These are phyloP conservation scores for Serendipita sp. DNA, from an alignment of 1,284 basidiomycete genomes.

Conservation along the genomic window DNA sequence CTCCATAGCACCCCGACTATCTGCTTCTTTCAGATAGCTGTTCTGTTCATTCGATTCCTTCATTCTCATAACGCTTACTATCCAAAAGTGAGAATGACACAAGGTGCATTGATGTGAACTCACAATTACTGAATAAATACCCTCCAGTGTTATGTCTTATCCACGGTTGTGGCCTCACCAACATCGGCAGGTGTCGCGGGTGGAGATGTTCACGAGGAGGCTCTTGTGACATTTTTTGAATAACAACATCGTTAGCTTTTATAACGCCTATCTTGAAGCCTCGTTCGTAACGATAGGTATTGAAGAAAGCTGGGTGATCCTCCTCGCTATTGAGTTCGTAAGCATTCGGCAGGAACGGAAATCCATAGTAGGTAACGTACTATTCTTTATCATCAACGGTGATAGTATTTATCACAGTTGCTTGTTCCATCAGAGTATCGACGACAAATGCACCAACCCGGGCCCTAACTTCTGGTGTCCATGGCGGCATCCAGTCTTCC, in stretches of 20 bases:
- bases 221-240: constrained; percentile 69
- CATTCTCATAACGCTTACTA: constrained; percentile 76
- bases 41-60: constrained; percentile 85
- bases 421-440: constrained; percentile 71
- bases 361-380: not conserved
- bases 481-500: constrained; percentile 62
- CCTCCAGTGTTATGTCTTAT: constrained; percentile 65
- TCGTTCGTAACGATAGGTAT: constrained; percentile 85
- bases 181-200: constrained; percentile 92
- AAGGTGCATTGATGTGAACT: constrained; percentile 17
- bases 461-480: constrained; percentile 67
- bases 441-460: constrained; percentile 76
- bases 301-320: constrained; percentile 82
- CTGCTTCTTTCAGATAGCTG: constrained; percentile 67
- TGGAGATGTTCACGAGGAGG: constrained; percentile 65
- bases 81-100: constrained; percentile 1
- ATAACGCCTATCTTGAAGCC: constrained; percentile 88
- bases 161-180: constrained; percentile 87
- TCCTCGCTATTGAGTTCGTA: constrained; percentile 39
- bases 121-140: constrained; percentile 68
- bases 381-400: constrained; percentile 1
- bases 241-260: constrained; percentile 71
- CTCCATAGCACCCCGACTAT: constrained; percentile 64
- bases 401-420: constrained; percentile 53
- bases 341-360: not conserved